Percentiles rank a stretch among this genome's conserved stretches.
These are phyloP conservation scores for Lactarius pseudohatsudake DNA, from an alignment of 768 basidiomycete genomes.

Conservation along the genomic window DNA sequence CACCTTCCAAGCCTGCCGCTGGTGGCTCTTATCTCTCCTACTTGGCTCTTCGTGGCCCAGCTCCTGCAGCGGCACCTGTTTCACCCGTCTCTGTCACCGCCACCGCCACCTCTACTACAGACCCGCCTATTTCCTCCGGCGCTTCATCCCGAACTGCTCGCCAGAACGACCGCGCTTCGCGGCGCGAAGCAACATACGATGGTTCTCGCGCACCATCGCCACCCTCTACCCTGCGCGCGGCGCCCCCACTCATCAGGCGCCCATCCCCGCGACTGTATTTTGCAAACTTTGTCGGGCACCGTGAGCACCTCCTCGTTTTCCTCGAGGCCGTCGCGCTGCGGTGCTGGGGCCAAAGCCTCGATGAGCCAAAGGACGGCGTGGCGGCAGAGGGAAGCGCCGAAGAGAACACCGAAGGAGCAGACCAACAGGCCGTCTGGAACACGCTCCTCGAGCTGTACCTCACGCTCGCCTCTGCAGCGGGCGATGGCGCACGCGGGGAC, in stretches of 20 bases:
- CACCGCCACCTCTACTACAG: conserved; percentile 36
- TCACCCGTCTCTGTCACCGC: conserved; percentile 40
- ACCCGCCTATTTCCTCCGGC: conserved; percentile 25
- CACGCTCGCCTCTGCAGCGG: conserved; percentile 44
- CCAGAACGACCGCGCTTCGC: conserved; percentile 32
- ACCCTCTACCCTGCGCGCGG: conserved; percentile 30
- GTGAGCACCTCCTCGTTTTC: conserved; percentile 78
- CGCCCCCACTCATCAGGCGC: conserved; percentile 41
- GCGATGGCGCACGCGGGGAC: conserved; percentile 32
- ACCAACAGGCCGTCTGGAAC: conserved; percentile 91
- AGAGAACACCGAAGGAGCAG: conserved; percentile 44
- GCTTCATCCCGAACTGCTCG: conserved; percentile 22
- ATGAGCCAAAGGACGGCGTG: conserved; percentile 35
- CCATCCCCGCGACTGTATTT: conserved; percentile 89
- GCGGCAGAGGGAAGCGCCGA: conserved; percentile 28
- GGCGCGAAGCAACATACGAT: conserved; percentile 42
- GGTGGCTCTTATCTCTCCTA: conserved; percentile 76
- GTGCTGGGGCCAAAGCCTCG: conserved; percentile 77
- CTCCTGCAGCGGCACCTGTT: conserved; percentile 41
- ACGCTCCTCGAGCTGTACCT: conserved; percentile 93
- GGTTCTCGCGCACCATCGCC: conserved; percentile 34
- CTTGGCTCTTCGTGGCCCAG: conserved; percentile 66
- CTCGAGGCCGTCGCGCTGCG: conserved; percentile 81
- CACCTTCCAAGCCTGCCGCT: conserved; percentile 34
- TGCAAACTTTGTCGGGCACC: conserved; percentile 91